These are phyloP conservation scores for Dryadomyces quercivorus DNA, from an alignment of 2,329 filamentous ascomycete species.

Conservation along the genomic window DNA sequence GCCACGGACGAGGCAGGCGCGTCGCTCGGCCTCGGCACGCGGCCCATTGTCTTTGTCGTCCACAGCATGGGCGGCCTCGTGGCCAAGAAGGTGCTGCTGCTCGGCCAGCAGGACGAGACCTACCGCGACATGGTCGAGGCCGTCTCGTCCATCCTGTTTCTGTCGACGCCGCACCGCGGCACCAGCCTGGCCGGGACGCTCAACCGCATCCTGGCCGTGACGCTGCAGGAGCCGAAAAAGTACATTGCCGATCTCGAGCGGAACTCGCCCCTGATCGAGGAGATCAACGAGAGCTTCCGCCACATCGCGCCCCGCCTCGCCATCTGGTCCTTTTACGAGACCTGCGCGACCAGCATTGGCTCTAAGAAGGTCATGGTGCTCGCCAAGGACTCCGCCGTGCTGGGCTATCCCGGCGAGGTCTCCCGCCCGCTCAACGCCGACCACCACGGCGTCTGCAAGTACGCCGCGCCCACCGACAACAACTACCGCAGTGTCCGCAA, in stretches of 20 bases:
- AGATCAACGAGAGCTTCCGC: slow-evolving; percentile 20
- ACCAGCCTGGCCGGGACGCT: slow-evolving; percentile 5
- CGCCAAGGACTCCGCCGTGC: slow-evolving; percentile 13
- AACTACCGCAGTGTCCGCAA: slow-evolving; percentile 1
- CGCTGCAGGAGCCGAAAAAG: not conserved
- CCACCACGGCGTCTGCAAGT: slow-evolving; percentile 16
- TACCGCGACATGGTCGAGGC: slow-evolving; percentile 1
- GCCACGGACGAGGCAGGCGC: not conserved
- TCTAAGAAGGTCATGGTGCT: slow-evolving; percentile 11
- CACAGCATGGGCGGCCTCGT: slow-evolving; percentile 12
- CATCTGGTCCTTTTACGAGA: slow-evolving; percentile 21
- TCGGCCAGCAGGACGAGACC: not conserved
- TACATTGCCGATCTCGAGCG: slow-evolving; percentile 13
- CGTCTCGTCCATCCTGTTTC: slow-evolving; percentile 5
- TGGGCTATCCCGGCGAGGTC: slow-evolving; percentile 14
- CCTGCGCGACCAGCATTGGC: slow-evolving; percentile 11
- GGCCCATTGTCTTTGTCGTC: slow-evolving; percentile 10
- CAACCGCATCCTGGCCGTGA: slow-evolving; percentile 3
- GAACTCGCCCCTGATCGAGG: slow-evolving; percentile 9
- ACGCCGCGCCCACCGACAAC: not conserved
- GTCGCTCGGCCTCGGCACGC: not conserved
- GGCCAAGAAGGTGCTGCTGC: slow-evolving; percentile 5
- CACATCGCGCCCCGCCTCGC: slow-evolving; percentile 13
- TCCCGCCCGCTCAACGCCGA: slow-evolving; percentile 13
- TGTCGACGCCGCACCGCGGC: slow-evolving; percentile 10